These are phyloP conservation scores for Posidonia australis DNA, from an alignment of 106 monocot genomes.

Conservation along the genomic window DNA sequence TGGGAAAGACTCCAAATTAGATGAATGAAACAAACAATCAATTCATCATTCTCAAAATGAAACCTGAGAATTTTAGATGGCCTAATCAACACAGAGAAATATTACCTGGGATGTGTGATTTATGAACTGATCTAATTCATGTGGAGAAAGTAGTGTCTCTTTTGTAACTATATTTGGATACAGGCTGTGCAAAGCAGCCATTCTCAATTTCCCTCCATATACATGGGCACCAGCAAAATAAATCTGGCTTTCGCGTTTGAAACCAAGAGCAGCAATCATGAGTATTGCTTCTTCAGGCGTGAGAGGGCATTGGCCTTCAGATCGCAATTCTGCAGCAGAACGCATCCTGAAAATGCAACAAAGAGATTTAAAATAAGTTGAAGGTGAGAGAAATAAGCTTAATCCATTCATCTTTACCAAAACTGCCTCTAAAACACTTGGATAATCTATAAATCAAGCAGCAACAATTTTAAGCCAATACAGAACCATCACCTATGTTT, in stretches of 20 bases:
- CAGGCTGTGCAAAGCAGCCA: constrained; percentile 67
- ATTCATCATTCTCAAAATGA: no score
- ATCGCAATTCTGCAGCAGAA: constrained; percentile 51
- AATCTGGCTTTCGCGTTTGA: constrained; percentile 63
- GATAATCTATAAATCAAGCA: no score
- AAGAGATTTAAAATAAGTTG: background rate
- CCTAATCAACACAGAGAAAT: no score
- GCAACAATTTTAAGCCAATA: no score
- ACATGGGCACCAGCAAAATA: constrained; percentile 94
- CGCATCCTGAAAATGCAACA: constrained; percentile 45
- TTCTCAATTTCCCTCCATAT: constrained; percentile 84
- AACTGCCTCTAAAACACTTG: no score
- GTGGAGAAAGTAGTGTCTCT: constrained; percentile 68
- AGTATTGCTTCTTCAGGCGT: constrained; percentile 96
- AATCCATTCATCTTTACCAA: no score
- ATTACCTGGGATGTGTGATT: no score
- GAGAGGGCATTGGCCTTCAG: constrained; percentile 91
- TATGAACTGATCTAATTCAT: constrained; percentile 62
- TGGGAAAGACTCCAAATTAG: no score
- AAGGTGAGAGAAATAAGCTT: background rate
- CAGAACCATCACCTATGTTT: no score
- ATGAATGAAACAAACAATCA: no score
- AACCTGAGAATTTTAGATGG: no score
- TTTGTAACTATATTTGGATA: constrained; percentile 83
- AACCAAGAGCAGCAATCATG: constrained; percentile 90